Conservation (phyloP, 2,329 filamentous ascomycete genomes). For the Chrysoporthe cubensis region DNA sequence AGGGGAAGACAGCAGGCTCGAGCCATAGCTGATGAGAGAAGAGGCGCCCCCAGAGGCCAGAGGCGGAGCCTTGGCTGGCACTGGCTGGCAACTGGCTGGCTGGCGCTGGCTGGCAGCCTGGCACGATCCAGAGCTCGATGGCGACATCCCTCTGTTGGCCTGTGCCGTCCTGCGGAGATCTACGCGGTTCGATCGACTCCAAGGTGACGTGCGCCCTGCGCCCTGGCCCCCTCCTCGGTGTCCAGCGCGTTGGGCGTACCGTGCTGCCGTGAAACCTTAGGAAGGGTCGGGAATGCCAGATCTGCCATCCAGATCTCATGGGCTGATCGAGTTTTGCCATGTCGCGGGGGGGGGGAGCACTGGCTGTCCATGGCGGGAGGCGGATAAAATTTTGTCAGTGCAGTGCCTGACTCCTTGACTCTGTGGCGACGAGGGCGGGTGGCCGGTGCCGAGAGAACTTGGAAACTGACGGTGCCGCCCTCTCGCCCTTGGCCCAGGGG, state of each 20-base stretch:
- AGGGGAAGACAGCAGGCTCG: background rate
- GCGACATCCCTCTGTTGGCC: conserved; percentile 1
- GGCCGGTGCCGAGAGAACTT: background rate
- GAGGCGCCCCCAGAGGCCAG: background rate
- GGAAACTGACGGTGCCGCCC: background rate
- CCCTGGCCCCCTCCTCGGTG: background rate
- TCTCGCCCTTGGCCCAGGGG: background rate
- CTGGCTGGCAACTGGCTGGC: background rate
- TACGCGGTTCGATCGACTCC: background rate
- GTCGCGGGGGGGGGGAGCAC: no score
- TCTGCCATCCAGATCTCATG: background rate
- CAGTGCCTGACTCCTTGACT: background rate
- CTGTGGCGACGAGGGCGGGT: background rate
- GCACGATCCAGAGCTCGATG: background rate
- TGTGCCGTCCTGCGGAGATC: background rate
- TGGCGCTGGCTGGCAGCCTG: background rate
- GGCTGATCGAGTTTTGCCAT: no score
- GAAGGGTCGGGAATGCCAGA: background rate
- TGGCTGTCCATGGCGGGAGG: background rate
- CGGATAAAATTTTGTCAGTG: background rate
- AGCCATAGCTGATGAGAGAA: background rate
- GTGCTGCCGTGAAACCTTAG: no score
- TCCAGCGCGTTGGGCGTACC: background rate
- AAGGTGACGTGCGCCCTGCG: background rate
- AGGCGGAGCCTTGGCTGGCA: background rate